Base-by-base conservation (phyloP, 805 yeast genomes). In the Cyberlindnera galapagoensis region DNA sequence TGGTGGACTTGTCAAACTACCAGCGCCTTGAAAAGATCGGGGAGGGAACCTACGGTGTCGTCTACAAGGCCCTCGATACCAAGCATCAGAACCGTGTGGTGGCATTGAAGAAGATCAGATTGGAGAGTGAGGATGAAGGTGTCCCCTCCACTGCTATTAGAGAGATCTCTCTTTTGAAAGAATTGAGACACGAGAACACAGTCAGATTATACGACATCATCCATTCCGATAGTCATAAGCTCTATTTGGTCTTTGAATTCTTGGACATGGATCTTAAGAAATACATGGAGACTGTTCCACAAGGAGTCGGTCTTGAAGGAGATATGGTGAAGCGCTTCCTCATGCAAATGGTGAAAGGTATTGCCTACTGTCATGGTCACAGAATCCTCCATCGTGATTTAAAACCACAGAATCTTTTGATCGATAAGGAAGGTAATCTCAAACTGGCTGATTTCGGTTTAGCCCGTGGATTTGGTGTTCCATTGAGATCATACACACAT, bases 81-180 rank as follows among this genome's bases (percentile, higher is more conserved):
- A 79, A 76, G 44, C 87, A 90, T 55, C 83, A 87, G 46, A 90
- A 90, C 62, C 73, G 96, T n/a, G 75, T 87, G 27, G 98, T 92
- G 22, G 98, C 98, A 0, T 65, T 92, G 47, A 92, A 92, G 59
- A 94, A 92, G 62, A 94, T 92, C 57, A 75, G 97, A 37, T 64
- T 92, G 33, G 98, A 92, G 56, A 85, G 94, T 14, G 98, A 92
- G 58, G 95, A 86, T 57, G 98, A 92, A 57, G 98, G 98, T 13
- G 97, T 94, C 15, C 98, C 98, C 2, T 87, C 97, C 2, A 92
- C 98, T 0, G 97, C 98, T 6, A 92, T 92, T 38, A 71, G 98
- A 49, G 98, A 92, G 56, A 92, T 92, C 47, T 90, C 97, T 2
- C 68, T 92, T 28, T 71, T 92, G 59, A 90, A 92, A 57, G 98